Base-by-base conservation (phyloP, 2,329 filamentous ascomycete genomes). In the Talaromyces marneffei region DNA sequence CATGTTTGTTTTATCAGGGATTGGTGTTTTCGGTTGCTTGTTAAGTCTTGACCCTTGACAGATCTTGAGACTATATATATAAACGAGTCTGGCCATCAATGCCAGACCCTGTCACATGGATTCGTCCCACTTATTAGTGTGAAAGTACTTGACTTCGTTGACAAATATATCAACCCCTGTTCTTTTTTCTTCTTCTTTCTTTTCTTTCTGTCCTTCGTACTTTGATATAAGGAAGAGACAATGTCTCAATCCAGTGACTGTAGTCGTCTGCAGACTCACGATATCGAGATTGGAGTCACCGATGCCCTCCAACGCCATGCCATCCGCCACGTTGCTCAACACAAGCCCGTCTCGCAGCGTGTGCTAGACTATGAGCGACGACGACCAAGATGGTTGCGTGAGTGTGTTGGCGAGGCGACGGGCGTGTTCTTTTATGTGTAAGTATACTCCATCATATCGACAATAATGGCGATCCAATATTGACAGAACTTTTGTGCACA, bases 381-480 rank as follows among this genome's bases (percentile, higher is more conserved):
- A 2, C 75, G 83, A 54, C 83, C 83, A 10, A 74, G 80, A 61
- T 81, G 80, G 77, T 70, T 85, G 39, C 74, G 83, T 57, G 82
- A 85, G 67, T 82, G 81, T 73, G 74, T 80, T 64, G 83, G 80
- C 3, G 83, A 86, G 68, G 81, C 81, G 3, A 80, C 80, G 0
- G 83, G 83, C 2, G 82, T 84, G 3, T 85, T 85, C 74, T 82
- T 83, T 68, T 84, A 82, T 67, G 80, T 81, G 70, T 77, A 61
- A 57, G 69, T 66, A 8, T 20, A 23, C 6, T 56, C 35, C 40
- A 10, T 42, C n/a, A 8, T 42, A 31, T 35, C 16, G 29, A 16
- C 18, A 7, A 50, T 16, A 18, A 6, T 9, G 14, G 16, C n/a
- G 20, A 20, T 12, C 1, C 37, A 23, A 50, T 18, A 20, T 27